Conservation (phyloP, 2,329 filamentous ascomycete species). For the Parascedosporium putredinis region DNA sequence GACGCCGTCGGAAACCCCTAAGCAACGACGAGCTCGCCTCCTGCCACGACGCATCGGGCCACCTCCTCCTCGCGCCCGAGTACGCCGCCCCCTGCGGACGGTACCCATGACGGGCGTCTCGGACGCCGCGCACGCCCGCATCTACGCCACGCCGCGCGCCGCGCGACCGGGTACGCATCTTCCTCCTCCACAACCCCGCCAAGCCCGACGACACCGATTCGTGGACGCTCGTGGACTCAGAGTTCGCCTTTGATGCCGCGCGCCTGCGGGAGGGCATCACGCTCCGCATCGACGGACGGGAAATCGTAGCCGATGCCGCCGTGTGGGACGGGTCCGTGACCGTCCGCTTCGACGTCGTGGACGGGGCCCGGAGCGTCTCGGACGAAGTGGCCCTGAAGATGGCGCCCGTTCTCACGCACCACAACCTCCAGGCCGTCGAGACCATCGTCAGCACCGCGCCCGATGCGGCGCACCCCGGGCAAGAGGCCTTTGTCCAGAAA, state of each 20-base stretch:
- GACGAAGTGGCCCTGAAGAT: constrained; percentile 23
- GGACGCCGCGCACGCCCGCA: constrained; percentile 11
- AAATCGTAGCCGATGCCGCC: constrained; percentile 9
- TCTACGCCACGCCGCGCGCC: constrained; percentile 10
- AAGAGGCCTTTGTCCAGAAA: constrained; percentile 14
- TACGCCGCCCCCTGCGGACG: constrained; percentile 23
- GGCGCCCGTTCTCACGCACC: constrained; percentile 27
- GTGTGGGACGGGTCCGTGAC: constrained; percentile 20
- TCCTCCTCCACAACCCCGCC: constrained; percentile 13
- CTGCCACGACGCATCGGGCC: constrained; percentile 26
- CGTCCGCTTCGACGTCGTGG: constrained; percentile 19
- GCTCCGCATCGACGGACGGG: constrained; percentile 26
- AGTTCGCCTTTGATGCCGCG: constrained; percentile 18
- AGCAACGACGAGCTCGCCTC: constrained; percentile 15
- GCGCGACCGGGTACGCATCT: constrained; percentile 19
- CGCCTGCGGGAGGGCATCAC: constrained; percentile 20
- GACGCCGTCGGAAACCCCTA: background rate
- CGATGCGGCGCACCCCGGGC: constrained; percentile 4
- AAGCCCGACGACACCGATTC: background rate
- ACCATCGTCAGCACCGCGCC: constrained; percentile 16
- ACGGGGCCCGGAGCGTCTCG: constrained; percentile 10
- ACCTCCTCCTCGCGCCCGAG: constrained; percentile 20
- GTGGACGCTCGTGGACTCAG: constrained; percentile 18
- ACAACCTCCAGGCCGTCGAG: constrained; percentile 22
- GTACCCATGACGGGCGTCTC: constrained; percentile 16